A percentile compares a stretch with the other conserved stretches of the same genome.
Conservation (phyloP, 1,139 yeast genomes). For the Saccharomyces pastorianus region DNA sequence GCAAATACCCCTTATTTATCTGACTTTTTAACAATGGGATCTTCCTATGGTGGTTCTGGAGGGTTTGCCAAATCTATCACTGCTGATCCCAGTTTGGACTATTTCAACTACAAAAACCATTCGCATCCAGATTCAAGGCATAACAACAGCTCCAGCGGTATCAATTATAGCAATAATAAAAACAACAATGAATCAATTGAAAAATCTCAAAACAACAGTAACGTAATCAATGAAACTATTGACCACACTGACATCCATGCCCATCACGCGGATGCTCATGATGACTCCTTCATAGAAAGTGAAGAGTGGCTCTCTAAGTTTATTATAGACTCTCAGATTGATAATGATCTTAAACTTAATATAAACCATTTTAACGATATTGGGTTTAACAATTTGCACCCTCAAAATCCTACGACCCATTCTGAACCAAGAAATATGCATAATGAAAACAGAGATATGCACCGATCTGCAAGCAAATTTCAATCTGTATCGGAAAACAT, state of each 20-base stretch:
- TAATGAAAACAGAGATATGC: conserved; percentile 7
- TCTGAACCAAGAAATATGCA: not conserved
- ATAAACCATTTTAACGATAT: conserved; percentile 44
- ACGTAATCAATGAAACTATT: not conserved
- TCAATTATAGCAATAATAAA: not conserved
- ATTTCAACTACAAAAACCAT: conserved; percentile 16
- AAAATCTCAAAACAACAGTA: not conserved
- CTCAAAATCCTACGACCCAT: conserved; percentile 4
- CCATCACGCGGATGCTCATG: not conserved
- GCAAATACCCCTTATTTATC: conserved; percentile 8
- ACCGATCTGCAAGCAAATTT: not conserved
- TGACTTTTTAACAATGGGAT: conserved; percentile 29
- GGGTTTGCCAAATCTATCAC: conserved; percentile 19
- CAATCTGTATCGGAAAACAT: not conserved
- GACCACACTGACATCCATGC: not conserved
- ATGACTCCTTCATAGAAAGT: conserved; percentile 9
- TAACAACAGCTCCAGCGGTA: not conserved
- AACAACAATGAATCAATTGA: not conserved
- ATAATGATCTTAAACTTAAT: conserved; percentile 36
- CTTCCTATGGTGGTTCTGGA: conserved; percentile 27
- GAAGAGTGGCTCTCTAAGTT: conserved; percentile 65
- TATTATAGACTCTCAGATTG: conserved; percentile 49
- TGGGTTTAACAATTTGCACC: conserved; percentile 34
- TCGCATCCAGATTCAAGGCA: not conserved
- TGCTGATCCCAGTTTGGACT: conserved; percentile 18